Conservation (phyloP, 108 stramenopile species). For the Skeletonema grethae region DNA sequence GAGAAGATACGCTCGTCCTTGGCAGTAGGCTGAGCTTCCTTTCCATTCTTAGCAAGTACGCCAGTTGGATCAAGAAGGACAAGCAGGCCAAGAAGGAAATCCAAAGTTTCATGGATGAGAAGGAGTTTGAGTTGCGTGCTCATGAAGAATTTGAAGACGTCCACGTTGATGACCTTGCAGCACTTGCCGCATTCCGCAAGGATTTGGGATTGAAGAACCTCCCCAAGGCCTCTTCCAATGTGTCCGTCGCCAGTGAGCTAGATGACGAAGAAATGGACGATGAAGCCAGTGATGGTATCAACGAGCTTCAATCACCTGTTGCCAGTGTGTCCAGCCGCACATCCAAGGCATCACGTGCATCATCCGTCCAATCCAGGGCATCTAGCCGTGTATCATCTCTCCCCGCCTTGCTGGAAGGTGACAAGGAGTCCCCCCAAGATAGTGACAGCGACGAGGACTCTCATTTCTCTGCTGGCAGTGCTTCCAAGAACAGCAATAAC, state of each 20-base stretch:
- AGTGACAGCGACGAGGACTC: conserved; percentile 14
- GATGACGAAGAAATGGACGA: conserved; percentile 8
- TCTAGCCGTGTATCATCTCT: conserved; percentile 20
- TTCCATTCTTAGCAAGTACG: conserved; percentile 61
- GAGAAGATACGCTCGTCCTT: conserved; percentile 64
- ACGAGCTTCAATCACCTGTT: conserved; percentile 18
- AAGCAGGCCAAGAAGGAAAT: conserved; percentile 53
- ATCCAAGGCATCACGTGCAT: conserved; percentile 20
- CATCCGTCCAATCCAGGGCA: conserved; percentile 1
- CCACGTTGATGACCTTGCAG: conserved; percentile 68
- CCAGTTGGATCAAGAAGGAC: conserved; percentile 63
- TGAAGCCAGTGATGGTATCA: conserved; percentile 21
- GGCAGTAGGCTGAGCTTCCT: conserved; percentile 85
- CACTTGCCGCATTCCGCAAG: conserved; percentile 55
- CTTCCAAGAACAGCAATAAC: not conserved
- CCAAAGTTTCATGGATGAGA: conserved; percentile 50
- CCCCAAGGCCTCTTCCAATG: conserved; percentile 1
- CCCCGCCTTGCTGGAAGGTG: conserved; percentile 26
- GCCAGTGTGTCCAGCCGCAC: conserved; percentile 13
- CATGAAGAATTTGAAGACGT: conserved; percentile 80
- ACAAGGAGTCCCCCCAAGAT: conserved; percentile 23
- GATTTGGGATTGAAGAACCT: conserved; percentile 54
- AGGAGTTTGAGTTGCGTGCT: conserved; percentile 58
- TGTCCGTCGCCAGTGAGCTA: conserved; percentile 15
- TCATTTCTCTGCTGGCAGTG: conserved; percentile 9